A percentile compares a stretch with the other conserved stretches of the same genome.
phyloP scores from a whole-genome alignment of 2,329 filamentous ascomycete species.

The Colletotrichum sp. region DNA sequence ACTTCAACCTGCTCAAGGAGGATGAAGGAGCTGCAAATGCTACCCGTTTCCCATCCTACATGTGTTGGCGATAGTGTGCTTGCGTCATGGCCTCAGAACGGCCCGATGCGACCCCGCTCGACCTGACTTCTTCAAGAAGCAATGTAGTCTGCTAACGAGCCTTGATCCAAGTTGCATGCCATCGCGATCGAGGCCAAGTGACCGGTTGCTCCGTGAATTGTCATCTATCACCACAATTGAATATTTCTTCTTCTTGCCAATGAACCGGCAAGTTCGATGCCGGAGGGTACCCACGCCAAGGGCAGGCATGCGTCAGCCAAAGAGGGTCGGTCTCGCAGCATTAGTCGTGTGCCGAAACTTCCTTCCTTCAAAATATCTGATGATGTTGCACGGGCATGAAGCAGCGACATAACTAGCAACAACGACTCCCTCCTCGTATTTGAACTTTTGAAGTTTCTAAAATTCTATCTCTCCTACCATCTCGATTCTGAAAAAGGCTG shows the following conservation, averaged over 20 bases:
- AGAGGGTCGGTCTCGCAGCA: conserved; percentile 14
- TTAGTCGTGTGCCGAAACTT: conserved; percentile 15
- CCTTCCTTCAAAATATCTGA: neutral
- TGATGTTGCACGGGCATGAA: neutral
- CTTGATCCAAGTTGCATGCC: neutral
- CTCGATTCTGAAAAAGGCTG: neutral
- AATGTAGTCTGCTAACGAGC: neutral
- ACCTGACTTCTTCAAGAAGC: neutral
- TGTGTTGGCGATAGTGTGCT: neutral
- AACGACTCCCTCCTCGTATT: neutral
- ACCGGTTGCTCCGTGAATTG: conserved; percentile 16
- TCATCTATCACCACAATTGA: neutral
- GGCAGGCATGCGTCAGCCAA: conserved; percentile 20
- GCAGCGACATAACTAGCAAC: neutral
- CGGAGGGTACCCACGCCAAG: conserved; percentile 18
- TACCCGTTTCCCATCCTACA: neutral
- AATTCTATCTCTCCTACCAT: neutral
- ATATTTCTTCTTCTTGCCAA: neutral
- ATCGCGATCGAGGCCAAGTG: neutral
- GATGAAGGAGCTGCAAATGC: neutral
- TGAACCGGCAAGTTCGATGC: conserved; percentile 10
- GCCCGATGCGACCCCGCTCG: neutral
- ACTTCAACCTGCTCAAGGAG: neutral
- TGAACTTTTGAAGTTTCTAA: neutral
- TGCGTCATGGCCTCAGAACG: conserved; percentile 2